Percentiles rank a stretch among this genome's conserved stretches.
Evolutionary conservation across 768 basidiomycete species (phyloP).

Genomic region (Lactifluus hygrophoroides): DNA sequence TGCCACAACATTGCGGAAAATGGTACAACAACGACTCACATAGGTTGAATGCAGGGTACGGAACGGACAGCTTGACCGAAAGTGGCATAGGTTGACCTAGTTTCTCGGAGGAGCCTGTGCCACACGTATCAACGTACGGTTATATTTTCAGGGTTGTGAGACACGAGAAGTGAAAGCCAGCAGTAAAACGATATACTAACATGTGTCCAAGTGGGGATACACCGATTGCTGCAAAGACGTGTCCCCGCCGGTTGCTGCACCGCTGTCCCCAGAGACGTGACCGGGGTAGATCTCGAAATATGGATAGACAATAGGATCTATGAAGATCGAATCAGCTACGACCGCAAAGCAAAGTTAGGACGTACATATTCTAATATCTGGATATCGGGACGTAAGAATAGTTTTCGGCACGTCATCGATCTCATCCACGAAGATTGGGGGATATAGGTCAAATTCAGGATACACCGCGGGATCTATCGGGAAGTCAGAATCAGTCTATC

Average conservation of each 20-base stretch:
- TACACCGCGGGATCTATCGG: slow-evolving; percentile 9
- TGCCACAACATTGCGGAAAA: not conserved
- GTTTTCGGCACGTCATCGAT: not conserved
- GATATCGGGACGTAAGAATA: not conserved
- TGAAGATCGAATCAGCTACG: not conserved
- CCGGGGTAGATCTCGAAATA: slow-evolving; percentile 17
- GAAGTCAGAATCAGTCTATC: not conserved
- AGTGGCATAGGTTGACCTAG: not conserved
- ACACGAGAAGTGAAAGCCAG: not conserved
- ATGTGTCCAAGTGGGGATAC: slow-evolving; percentile 7
- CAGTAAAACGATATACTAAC: not conserved
- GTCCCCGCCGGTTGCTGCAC: slow-evolving; percentile 19
- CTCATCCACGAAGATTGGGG: not conserved
- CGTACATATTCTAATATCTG: slow-evolving; percentile 4
- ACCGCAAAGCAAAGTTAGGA: not conserved
- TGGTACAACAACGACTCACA: slow-evolving; percentile 19
- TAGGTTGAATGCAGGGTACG: slow-evolving; percentile 23
- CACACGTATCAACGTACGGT: slow-evolving; percentile 25
- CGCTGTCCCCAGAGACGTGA: not conserved
- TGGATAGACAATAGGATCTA: slow-evolving; percentile 15
- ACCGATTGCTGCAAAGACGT: not conserved
- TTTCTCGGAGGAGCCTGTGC: not conserved
- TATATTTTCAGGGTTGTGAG: slow-evolving; percentile 18
- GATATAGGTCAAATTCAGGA: slow-evolving; percentile 15
- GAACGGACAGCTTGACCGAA: not conserved